phyloP scores from a whole-genome alignment of 2,329 filamentous ascomycete genomes.

The Fusarium lateritium region DNA sequence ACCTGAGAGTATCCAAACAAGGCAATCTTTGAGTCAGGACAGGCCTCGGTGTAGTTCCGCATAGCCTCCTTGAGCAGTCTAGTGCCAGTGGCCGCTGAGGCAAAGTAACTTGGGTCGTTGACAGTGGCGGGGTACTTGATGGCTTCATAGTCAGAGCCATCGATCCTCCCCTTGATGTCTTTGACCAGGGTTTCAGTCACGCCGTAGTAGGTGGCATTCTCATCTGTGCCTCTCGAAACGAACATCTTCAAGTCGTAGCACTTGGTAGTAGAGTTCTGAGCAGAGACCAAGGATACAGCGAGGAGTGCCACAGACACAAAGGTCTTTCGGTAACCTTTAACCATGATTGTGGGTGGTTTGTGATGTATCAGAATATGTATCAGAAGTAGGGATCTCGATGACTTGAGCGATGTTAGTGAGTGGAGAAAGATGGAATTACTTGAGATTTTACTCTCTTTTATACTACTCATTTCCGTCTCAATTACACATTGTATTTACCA shows the following conservation, averaged over 20 bases:
- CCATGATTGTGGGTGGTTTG: not conserved
- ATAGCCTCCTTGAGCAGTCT: not conserved
- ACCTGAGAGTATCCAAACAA: slow-evolving; percentile 1
- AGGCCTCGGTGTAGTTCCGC: not conserved
- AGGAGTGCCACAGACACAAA: not conserved
- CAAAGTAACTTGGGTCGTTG: not conserved
- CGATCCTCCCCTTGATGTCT: not conserved
- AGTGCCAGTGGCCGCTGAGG: not conserved
- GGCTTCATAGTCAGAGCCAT: not conserved
- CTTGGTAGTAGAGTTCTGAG: not conserved
- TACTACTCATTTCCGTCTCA: not conserved
- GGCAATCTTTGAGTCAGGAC: not conserved
- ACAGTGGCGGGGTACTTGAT: not conserved
- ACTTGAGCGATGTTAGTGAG: not conserved
- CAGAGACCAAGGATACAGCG: not conserved
- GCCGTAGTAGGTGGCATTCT: not conserved
- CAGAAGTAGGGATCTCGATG: not conserved
- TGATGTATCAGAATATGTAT: not conserved
- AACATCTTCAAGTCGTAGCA: slow-evolving; percentile 1
- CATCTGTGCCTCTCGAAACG: not conserved
- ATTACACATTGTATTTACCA: no score
- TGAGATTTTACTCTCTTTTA: not conserved
- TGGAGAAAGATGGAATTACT: not conserved
- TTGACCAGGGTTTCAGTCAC: not conserved
- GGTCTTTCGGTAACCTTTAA: not conserved